Evolutionary conservation across 2,329 filamentous ascomycete genomes (phyloP).

Genomic region (Penicillium sp.): DNA sequence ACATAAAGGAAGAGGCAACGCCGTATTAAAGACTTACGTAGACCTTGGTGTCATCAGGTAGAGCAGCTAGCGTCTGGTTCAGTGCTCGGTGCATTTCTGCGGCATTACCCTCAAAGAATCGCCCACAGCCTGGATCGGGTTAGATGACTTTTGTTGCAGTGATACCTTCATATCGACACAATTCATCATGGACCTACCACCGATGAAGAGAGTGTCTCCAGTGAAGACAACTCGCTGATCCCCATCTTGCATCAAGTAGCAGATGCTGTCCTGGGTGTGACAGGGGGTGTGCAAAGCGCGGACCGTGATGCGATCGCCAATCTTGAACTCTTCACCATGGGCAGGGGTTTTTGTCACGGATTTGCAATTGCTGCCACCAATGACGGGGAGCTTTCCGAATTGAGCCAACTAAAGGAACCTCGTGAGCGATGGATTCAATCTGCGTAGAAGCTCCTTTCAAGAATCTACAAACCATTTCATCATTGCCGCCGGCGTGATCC

Average conservation of each 20-base stretch:
- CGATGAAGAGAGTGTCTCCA: constrained; percentile 92
- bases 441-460: background rate
- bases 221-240: constrained; percentile 75
- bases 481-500: constrained; percentile 92
- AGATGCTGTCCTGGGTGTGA: constrained; percentile 98
- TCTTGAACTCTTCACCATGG: constrained; percentile 70
- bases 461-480: constrained; percentile 59
- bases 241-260: constrained; percentile 82
- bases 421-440: background rate
- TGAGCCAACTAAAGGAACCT: constrained; percentile 45
- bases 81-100: constrained; percentile 89
- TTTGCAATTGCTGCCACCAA: constrained; percentile 82
- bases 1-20: background rate
- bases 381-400: constrained; percentile 63
- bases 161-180: background rate
- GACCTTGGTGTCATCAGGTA: constrained; percentile 87
- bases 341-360: constrained; percentile 70
- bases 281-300: constrained; percentile 92
- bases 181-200: constrained; percentile 50
- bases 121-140: constrained; percentile 65
- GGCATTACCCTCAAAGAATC: constrained; percentile 89
- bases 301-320: constrained; percentile 73
- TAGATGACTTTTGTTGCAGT: constrained; percentile 1
- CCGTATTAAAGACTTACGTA: constrained; percentile 56
- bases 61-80: constrained; percentile 71